Evolutionary conservation across 129 eudicot species (phyloP).

Genomic region (Artemisia tridentata): DNA sequence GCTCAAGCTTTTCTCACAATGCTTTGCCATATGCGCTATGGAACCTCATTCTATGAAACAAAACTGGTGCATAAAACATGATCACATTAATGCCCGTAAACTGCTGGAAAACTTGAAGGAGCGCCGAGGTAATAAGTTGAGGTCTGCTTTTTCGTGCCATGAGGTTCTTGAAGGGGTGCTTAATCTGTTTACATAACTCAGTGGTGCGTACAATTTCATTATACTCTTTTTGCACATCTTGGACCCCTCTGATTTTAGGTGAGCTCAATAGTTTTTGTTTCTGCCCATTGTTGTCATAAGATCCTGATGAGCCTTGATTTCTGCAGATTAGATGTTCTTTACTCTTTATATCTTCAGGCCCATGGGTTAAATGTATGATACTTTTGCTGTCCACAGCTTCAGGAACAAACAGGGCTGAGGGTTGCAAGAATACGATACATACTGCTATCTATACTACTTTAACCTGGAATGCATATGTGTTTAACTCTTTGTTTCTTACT

Average conservation of each 20-base stretch:
- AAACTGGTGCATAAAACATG: slow-evolving; percentile 68
- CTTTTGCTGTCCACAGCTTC: too few relatives aligned
- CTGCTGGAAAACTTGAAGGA: slow-evolving; percentile 64
- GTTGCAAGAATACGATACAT: too few relatives aligned
- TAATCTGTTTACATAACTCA: slow-evolving; percentile 37
- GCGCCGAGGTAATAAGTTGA: slow-evolving; percentile 35
- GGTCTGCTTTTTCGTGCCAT: slow-evolving; percentile 44
- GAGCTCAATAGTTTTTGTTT: too few relatives aligned
- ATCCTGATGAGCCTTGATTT: too few relatives aligned
- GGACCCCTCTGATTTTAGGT: slow-evolving; percentile 45
- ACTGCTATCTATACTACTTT: too few relatives aligned
- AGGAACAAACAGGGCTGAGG: too few relatives aligned
- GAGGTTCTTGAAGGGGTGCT: slow-evolving; percentile 51
- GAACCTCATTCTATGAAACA: slow-evolving; percentile 72
- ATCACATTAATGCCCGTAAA: slow-evolving; percentile 69
- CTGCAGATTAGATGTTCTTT: too few relatives aligned
- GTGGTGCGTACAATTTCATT: slow-evolving; percentile 41
- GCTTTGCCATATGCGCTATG: slow-evolving; percentile 53
- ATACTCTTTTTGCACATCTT: slow-evolving; percentile 49
- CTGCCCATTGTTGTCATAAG: too few relatives aligned
- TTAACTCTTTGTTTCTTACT: too few relatives aligned
- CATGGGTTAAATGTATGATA: too few relatives aligned
- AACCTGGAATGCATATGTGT: too few relatives aligned
- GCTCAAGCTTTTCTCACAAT: slow-evolving; percentile 68
- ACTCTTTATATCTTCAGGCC: too few relatives aligned